Evolutionary conservation across 1,284 basidiomycete species (phyloP).

Genomic region (Coniferiporia sulphurascens): DNA sequence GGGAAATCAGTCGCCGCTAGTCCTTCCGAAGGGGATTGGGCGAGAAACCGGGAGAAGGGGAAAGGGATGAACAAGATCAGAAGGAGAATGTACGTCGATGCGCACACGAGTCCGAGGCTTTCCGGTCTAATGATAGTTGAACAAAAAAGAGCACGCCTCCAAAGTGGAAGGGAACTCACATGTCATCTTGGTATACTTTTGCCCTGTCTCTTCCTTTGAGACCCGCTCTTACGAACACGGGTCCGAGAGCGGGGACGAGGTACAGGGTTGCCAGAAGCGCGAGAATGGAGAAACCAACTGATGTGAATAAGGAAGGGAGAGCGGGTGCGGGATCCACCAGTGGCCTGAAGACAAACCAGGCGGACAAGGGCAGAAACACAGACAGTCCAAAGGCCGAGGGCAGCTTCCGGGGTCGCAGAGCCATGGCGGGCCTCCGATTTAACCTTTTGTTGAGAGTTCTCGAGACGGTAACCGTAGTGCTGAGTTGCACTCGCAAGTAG

Average conservation of each 20-base stretch:
- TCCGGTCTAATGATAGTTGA: slow-evolving; percentile 66
- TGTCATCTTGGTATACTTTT: slow-evolving; percentile 66
- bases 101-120: slow-evolving; percentile 87
- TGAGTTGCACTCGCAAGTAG: no score
- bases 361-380: slow-evolving; percentile 56
- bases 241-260: slow-evolving; percentile 70
- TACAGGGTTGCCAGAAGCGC: slow-evolving; percentile 72
- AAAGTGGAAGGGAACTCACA: slow-evolving; percentile 47
- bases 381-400: slow-evolving; percentile 45
- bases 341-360: slow-evolving; percentile 66
- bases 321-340: slow-evolving; percentile 61
- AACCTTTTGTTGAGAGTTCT: background rate
- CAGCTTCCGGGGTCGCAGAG: slow-evolving; percentile 41
- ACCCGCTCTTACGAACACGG: slow-evolving; percentile 70
- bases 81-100: slow-evolving; percentile 82
- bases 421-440: background rate
- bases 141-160: background rate
- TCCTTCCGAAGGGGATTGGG: slow-evolving; percentile 50
- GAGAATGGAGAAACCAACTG: slow-evolving; percentile 75
- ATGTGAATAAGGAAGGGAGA: slow-evolving; percentile 66
- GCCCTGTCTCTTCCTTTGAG: slow-evolving; percentile 79
- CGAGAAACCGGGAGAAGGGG: slow-evolving; percentile 74
- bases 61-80: slow-evolving; percentile 89
- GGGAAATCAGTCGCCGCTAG: slow-evolving; percentile 71
- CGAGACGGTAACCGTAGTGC: background rate